Conservation (phyloP, 768 basidiomycete species). For the Arthromyces matolae region DNA sequence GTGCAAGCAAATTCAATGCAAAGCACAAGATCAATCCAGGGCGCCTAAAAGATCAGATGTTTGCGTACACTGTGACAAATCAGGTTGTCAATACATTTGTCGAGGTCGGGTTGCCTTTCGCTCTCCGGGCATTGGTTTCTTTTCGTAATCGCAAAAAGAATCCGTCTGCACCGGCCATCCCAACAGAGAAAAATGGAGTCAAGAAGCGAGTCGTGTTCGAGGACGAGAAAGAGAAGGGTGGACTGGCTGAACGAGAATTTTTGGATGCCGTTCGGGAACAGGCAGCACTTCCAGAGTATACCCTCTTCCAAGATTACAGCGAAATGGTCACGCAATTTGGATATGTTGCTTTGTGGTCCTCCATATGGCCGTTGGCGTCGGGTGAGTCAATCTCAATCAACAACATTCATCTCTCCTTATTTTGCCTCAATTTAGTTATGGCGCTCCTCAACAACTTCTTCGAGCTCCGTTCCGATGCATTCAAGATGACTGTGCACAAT, state of each 20-base stretch:
- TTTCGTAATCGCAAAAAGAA: constrained; percentile 44
- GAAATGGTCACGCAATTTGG: constrained; percentile 98
- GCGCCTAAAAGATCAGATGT: constrained; percentile 86
- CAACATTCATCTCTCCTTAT: no score
- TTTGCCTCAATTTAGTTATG: constrained; percentile 46
- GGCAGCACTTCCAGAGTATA: constrained; percentile 76
- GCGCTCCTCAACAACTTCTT: constrained; percentile 90
- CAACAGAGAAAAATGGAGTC: constrained; percentile 18
- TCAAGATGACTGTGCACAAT: constrained; percentile 87
- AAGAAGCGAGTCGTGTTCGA: constrained; percentile 76
- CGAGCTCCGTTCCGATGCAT: constrained; percentile 90
- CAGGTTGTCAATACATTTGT: constrained; percentile 75
- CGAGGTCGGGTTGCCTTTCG: constrained; percentile 79
- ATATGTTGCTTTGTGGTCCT: constrained; percentile 87
- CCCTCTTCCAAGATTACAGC: constrained; percentile 82
- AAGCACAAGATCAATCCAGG: constrained; percentile 59
- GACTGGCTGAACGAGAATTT: constrained; percentile 71
- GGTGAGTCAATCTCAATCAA: constrained; percentile 37
- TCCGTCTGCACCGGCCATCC: constrained; percentile 13
- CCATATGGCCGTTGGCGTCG: constrained; percentile 91
- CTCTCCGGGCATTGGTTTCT: constrained; percentile 56
- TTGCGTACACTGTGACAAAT: constrained; percentile 87
- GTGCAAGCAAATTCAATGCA: constrained; percentile 45
- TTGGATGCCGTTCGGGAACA: constrained; percentile 76
- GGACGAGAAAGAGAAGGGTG: constrained; percentile 54